Base-by-base conservation (phyloP, 1,284 basidiomycete genomes). In the Leccinum angustisporum region DNA sequence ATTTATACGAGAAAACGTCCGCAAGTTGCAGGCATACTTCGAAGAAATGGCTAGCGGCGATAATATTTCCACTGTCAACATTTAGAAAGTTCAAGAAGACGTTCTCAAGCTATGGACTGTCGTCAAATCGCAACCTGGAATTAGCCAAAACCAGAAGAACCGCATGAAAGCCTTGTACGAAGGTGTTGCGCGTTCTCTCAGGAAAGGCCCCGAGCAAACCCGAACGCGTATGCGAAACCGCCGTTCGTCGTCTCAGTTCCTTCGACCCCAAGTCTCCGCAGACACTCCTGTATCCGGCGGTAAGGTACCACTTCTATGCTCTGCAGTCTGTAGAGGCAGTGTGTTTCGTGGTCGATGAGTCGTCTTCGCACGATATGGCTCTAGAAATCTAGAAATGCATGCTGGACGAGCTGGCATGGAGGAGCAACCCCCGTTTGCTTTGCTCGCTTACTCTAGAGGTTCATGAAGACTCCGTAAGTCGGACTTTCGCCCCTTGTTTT, bases 31-130 rank as follows among this genome's bases (percentile, higher is more conserved):
- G 78, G 94, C 94, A 5, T 99, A 99, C 72, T 95, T 98, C 68
- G 92, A 96, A 75, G 96, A 99, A 79, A 99, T 99, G 97, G 95
- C 97, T 3, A 94, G 91, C 63, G 94, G 95, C 18, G 95, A 95
- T 73, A 89, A 88, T 58, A 90, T 95, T 63, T 86, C 91, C 40
- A 80, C 86, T 46, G 86, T 95, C 74, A 96, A 97, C 78, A 92
- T 98, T 66, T 92, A 97, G 79, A 98, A 98, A 79, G 95, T 97
- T 54, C 95, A 98, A 72, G 92, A 95, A 62, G 95, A 97, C 69
- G 94, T 98, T 59, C 82, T 95, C 65, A 98, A 97, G 75, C 86
- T 99, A 21, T 99, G 96, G 95, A 95, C 92, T 63, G 90, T 98
- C 58, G 95, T 99, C 72, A 97, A 97, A 78, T 91, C 94, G 2